Base-by-base conservation (phyloP, 225 moss, liverwort and hornwort species). In the Pseudoscleropodium purum region DNA sequence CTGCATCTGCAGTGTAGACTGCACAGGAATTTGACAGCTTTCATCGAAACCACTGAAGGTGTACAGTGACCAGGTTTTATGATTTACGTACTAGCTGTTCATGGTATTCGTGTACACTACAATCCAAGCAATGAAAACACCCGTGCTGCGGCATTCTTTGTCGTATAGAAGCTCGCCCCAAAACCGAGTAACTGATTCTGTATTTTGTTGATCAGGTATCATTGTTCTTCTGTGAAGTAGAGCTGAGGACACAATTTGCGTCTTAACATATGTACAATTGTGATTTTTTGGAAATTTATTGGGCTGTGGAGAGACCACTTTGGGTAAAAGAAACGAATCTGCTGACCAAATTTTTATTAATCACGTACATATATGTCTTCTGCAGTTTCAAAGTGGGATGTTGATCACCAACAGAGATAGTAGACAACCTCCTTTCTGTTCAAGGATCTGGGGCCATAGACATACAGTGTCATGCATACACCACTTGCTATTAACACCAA, bases 1-100 rank as follows among this genome's bases (percentile, higher is more conserved):
- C 89, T 64, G 92, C 94, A 63, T 51, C 93, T 63, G 93, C 94
- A 63, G 90, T 93, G 51, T 93, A 91, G 68, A n/a, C 47, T 54
- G 59, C 83, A 47, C 66, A 76, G 33, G 17, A 76, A 57, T 30
- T 88, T 49, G 73, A 62, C 52, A 64, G 63, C 64, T 30, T 52
- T 67, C 54, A 67, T 79, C 72, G 56, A 61, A 49, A 83, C 41
- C 25, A 23, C 54, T 75, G 57, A 77, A 84, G 30, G 67, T 57
- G 66, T 21, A 57, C 59, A 84, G 15, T 37, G 66, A 57, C 37
- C 64, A 76, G 83, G 47, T 30, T 84, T 65, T 66, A 57, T 67
- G 65, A 57, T 84, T 36, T 36, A 11, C 62, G 34, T 41, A 12
- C 64, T 59, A 31, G 68, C 39, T 79, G 54, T 66, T 54, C 66